Evolutionary conservation across 176 grass and related monocot species (phyloP), one percentile per base, ranked within the genome.

Genomic region (Triticum urartu): DNA sequence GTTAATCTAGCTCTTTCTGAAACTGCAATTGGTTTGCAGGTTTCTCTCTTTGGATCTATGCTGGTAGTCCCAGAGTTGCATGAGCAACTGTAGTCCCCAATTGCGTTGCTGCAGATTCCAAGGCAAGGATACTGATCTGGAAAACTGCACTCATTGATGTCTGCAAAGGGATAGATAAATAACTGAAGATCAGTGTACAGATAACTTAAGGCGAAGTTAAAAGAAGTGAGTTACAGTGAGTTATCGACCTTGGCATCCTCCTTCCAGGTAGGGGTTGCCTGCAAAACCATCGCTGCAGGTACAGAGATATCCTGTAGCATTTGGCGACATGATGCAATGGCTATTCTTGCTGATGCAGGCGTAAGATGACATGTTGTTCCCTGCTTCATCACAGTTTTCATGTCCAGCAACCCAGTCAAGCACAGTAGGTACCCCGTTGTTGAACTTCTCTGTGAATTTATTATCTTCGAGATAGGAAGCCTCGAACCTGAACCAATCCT

Each of bases 331-430:
- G 30, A 89, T 24, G 45, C 87, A 89, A 0, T 32, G 56, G 56
- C 87, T 72, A 45, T 84, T 80, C 5, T 36, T 22, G 67, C 87
- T 80, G 2, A 89, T 61, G 33, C 87, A 89, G 75, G 81, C 42
- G 5, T 84, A 84, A 0, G 75, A 73, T 33, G 81, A 4, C 34
- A 0, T 43, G 30, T 84, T 84, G 81, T 79, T 89, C 0, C 5
- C 6, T 0, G 75, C 81, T 73, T 74, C 75, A 32, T 65, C 75
- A 63, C 87, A 89, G 9, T 4, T 4, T 79, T 79, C 15, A 6
- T 14, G 10, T 33, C 81, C 87, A 42, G 1, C 81, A 54, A 89
- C 87, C 87, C 87, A 89, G 22, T 89, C 87, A 74, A 89, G 68
- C 26, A 89, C 67, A 58, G 67, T 1, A 20, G 87, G 81, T 12